Evolutionary conservation across 78 protist species (phyloP).

Genomic region (Corallochytrium limacisporum): DNA sequence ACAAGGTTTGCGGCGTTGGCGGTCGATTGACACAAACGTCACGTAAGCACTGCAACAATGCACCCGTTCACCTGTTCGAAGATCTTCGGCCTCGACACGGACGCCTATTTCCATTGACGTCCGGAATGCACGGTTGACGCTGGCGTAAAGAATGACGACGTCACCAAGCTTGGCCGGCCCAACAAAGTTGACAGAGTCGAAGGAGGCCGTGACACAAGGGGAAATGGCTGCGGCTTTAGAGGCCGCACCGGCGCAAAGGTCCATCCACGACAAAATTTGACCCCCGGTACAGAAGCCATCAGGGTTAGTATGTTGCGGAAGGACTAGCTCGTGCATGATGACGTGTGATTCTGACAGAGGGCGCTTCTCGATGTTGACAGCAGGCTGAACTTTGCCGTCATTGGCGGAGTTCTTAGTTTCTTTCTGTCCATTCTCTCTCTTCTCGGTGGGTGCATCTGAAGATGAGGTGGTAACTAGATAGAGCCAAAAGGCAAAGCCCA

Average conservation of each 20-base stretch:
- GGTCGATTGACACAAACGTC: conserved; percentile 1
- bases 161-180: background rate
- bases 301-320: background rate
- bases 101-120: conserved; percentile 14
- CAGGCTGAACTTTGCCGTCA: no score
- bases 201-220: conserved; percentile 9
- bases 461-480: no score
- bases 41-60: conserved; percentile 15
- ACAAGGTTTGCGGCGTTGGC: background rate
- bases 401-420: no score
- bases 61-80: conserved; percentile 1
- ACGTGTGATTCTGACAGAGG: no score
- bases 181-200: conserved; percentile 8
- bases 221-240: background rate
- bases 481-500: no score
- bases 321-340: background rate
- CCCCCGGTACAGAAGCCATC: background rate
- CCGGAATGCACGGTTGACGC: conserved; percentile 10
- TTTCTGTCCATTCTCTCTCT: no score
- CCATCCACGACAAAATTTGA: background rate
- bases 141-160: background rate
- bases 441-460: no score
- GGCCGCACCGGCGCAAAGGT: background rate
- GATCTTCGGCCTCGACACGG: conserved; percentile 16
- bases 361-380: no score